phyloP scores from a whole-genome alignment of 1,284 basidiomycete genomes.

The Rhodotorula sp. region DNA sequence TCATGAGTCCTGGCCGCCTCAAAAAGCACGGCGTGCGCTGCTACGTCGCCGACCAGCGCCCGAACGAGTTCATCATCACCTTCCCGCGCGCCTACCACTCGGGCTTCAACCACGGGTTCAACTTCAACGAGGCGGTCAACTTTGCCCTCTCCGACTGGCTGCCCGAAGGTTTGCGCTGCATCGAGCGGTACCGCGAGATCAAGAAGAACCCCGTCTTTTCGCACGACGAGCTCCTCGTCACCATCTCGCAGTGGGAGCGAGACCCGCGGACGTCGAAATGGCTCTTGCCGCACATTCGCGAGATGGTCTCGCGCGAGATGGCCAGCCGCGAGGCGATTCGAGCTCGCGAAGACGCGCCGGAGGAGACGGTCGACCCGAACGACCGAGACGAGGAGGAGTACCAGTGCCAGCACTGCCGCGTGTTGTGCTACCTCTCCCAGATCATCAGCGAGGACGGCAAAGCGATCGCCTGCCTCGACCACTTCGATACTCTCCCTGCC shows the following conservation, averaged over 20 bases:
- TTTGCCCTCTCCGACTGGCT: slow-evolving; percentile 98
- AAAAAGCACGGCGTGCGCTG: slow-evolving; percentile 88
- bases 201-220: slow-evolving; percentile 94
- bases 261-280: slow-evolving; percentile 91
- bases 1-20: slow-evolving; percentile 92
- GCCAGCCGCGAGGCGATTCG: slow-evolving; percentile 62
- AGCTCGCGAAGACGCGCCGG: slow-evolving; percentile 53
- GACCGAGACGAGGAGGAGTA: slow-evolving; percentile 90
- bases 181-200: slow-evolving; percentile 78
- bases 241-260: slow-evolving; percentile 87
- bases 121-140: slow-evolving; percentile 99
- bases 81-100: slow-evolving; percentile 98
- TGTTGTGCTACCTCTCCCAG: slow-evolving; percentile 93
- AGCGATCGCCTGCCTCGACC: slow-evolving; percentile 80
- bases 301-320: slow-evolving; percentile 87
- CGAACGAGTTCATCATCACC: slow-evolving; percentile 96
- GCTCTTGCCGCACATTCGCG: slow-evolving; percentile 75
- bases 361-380: slow-evolving; percentile 69
- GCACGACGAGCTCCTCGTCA: slow-evolving; percentile 93
- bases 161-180: slow-evolving; percentile 78
- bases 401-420: slow-evolving; percentile 90
- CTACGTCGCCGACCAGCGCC: slow-evolving; percentile 90
- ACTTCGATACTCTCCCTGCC: slow-evolving; percentile 51
- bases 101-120: slow-evolving; percentile 67
- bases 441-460: slow-evolving; percentile 69